These are phyloP conservation scores for Trametes versicolor DNA, from an alignment of 1,284 basidiomycete genomes.

Conservation along the genomic window DNA sequence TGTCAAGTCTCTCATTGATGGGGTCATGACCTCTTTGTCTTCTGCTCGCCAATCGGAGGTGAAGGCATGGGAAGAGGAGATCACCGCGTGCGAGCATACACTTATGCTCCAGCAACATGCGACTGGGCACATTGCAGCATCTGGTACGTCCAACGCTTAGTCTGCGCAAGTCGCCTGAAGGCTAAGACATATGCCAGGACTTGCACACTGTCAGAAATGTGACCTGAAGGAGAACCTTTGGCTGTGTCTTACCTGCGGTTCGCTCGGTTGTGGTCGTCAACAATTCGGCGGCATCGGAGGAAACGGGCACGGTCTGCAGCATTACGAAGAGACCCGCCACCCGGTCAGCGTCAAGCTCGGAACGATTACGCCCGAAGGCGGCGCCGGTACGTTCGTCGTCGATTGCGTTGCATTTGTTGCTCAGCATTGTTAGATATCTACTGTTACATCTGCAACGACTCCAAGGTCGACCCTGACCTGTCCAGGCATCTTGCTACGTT, in stretches of 20 bases:
- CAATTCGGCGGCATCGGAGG: conserved; percentile 90
- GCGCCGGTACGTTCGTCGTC: conserved; percentile 68
- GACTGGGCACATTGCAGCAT: conserved; percentile 61
- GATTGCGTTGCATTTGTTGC: background rate
- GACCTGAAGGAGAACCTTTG: conserved; percentile 91
- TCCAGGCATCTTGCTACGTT: conserved; percentile 82
- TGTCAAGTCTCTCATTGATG: conserved; percentile 70
- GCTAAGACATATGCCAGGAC: conserved; percentile 54
- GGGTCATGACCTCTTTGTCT: conserved; percentile 84
- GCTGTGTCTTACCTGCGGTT: conserved; percentile 95
- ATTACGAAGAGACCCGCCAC: conserved; percentile 84
- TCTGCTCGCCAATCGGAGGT: conserved; percentile 94
- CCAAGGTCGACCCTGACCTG: conserved; percentile 84
- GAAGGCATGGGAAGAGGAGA: conserved; percentile 98
- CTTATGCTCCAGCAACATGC: conserved; percentile 77
- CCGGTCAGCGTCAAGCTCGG: conserved; percentile 93
- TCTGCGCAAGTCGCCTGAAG: background rate
- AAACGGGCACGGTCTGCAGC: conserved; percentile 90
- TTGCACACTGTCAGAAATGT: conserved; percentile 82
- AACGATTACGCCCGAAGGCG: conserved; percentile 96
- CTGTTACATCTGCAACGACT: conserved; percentile 94
- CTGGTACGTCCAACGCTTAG: conserved; percentile 46
- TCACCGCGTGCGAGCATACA: conserved; percentile 89
- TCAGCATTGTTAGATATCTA: conserved; percentile 78
- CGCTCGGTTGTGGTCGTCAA: conserved; percentile 91